These are phyloP conservation scores for Ganoderma sinense DNA, from an alignment of 1,284 basidiomycete genomes.

Conservation along the genomic window DNA sequence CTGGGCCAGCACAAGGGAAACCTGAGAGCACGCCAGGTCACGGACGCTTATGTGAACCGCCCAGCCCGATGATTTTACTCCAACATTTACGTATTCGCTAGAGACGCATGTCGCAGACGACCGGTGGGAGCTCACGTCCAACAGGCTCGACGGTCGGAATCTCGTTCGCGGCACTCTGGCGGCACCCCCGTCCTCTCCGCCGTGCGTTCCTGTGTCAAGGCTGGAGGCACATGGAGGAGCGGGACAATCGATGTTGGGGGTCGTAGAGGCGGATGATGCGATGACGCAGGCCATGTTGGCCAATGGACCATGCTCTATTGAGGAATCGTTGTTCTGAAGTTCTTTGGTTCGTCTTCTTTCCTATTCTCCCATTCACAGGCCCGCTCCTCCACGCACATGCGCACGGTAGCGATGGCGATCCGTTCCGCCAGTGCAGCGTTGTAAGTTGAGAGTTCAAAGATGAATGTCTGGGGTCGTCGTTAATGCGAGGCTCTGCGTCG, in stretches of 20 bases:
- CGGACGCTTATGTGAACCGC: constrained; percentile 23
- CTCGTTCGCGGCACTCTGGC: constrained; percentile 2
- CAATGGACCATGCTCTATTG: constrained; percentile 22
- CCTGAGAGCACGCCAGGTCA: constrained; percentile 22
- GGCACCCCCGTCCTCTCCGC: not conserved
- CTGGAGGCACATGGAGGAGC: not conserved
- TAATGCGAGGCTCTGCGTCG: constrained; percentile 12
- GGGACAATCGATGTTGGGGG: not conserved
- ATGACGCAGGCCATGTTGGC: constrained; percentile 15
- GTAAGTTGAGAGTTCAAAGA: constrained; percentile 17
- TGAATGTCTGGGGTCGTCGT: constrained; percentile 1
- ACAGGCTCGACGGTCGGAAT: constrained; percentile 4
- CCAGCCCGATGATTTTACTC: constrained; percentile 21
- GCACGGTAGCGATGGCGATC: constrained; percentile 27
- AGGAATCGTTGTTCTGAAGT: constrained; percentile 29
- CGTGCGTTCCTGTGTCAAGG: not conserved
- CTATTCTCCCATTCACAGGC: constrained; percentile 14
- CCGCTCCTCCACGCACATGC: not conserved
- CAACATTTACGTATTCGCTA: constrained; percentile 26
- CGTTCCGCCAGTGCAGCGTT: constrained; percentile 24
- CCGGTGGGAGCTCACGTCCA: constrained; percentile 17
- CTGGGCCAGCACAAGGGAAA: constrained; percentile 16
- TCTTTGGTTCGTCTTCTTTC: constrained; percentile 3
- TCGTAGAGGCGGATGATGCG: constrained; percentile 17
- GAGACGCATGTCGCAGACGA: constrained; percentile 11